These are phyloP conservation scores for Phenoliferia sp. DNA, from an alignment of 1,284 basidiomycete species.

Conservation along the genomic window DNA sequence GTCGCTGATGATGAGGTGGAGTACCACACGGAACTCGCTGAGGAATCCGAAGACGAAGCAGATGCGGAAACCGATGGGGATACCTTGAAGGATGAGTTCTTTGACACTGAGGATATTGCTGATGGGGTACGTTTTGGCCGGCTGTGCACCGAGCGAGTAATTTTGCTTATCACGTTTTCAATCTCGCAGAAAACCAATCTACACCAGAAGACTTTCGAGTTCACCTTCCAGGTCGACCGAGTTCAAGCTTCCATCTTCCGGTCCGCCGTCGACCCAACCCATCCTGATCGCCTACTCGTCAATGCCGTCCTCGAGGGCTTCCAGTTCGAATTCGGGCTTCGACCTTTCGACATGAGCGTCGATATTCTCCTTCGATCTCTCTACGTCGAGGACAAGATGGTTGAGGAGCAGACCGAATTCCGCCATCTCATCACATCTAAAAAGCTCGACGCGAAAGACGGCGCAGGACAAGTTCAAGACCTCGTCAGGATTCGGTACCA, in stretches of 20 bases:
- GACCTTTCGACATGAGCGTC: constrained; percentile 83
- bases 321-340: constrained; percentile 63
- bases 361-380: constrained; percentile 68
- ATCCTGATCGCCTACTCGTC: constrained; percentile 67
- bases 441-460: constrained; percentile 41
- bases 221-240: constrained; percentile 83
- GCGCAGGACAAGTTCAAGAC: constrained; percentile 50
- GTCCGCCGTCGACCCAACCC: constrained; percentile 50
- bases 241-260: constrained; percentile 81
- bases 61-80: constrained; percentile 33
- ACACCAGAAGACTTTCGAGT: constrained; percentile 80
- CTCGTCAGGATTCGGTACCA: constrained; percentile 80
- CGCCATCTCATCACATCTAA: constrained; percentile 72
- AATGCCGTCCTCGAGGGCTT: constrained; percentile 79
- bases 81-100: constrained; percentile 59
- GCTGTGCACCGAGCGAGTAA: neutral
- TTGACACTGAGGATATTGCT: constrained; percentile 65
- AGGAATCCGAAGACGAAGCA: constrained; percentile 19
- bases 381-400: constrained; percentile 59
- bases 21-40: constrained; percentile 42
- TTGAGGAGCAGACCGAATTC: constrained; percentile 54
- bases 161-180: neutral
- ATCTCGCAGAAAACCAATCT: constrained; percentile 52
- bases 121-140: constrained; percentile 51
- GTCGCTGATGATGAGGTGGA: constrained; percentile 53